Evolutionary conservation across 129 eudicot genomes (phyloP).

Genomic region (Rutidosis leptorrhynchoides): DNA sequence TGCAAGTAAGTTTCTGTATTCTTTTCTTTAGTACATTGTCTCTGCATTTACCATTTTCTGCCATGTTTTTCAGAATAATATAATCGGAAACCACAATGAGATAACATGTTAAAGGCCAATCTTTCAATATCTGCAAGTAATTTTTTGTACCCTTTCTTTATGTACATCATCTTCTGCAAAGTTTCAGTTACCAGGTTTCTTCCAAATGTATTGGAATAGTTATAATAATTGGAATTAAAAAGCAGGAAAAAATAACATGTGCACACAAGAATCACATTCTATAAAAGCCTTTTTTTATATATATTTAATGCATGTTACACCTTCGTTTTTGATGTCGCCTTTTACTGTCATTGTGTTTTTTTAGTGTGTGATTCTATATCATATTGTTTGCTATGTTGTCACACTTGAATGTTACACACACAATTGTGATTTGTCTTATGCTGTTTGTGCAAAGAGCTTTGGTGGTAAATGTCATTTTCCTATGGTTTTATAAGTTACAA

Average conservation of each 20-base stretch:
- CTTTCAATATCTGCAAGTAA: not conserved
- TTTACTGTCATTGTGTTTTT: no score
- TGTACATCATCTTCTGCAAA: not conserved
- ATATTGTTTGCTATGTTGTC: no score
- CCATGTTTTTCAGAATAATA: not conserved
- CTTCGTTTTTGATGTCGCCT: no score
- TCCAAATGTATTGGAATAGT: not conserved
- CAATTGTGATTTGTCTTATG: no score
- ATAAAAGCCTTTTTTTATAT: constrained; percentile 43
- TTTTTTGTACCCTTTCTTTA: not conserved
- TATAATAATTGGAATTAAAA: not conserved
- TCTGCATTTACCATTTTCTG: constrained; percentile 21
- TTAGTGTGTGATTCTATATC: no score
- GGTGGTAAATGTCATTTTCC: no score
- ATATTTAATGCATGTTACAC: constrained; percentile 44
- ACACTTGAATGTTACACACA: no score
- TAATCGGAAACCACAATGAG: not conserved
- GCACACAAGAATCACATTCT: constrained; percentile 51
- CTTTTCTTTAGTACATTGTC: constrained; percentile 13
- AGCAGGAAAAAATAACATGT: constrained; percentile 12
- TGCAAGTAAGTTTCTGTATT: constrained; percentile 40
- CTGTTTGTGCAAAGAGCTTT: no score
- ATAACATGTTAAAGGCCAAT: constrained; percentile 43
- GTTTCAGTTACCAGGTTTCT: not conserved
- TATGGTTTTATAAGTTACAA: no score